These are phyloP conservation scores for Alloteropsis semialata DNA, from an alignment of 176 grass and related monocot genomes.

Conservation along the genomic window DNA sequence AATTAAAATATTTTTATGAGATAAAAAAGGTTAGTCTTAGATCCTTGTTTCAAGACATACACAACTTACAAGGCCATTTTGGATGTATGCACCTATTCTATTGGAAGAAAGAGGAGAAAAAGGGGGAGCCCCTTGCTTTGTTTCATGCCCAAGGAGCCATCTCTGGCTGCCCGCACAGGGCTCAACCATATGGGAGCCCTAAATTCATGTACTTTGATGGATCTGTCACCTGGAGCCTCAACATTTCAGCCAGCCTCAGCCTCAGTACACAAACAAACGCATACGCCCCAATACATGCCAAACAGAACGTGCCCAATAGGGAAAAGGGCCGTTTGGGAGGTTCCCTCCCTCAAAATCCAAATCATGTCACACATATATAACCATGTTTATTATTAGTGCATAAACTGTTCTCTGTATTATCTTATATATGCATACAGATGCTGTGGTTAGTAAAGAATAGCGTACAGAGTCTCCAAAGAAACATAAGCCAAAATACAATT, in stretches of 20 bases:
- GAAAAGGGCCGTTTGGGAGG: background rate
- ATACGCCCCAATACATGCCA: background rate
- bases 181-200: conserved; percentile 49
- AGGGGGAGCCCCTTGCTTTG: conserved; percentile 36
- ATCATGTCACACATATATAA: background rate
- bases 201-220: conserved; percentile 49
- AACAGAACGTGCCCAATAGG: conserved; percentile 21
- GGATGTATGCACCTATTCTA: conserved; percentile 43
- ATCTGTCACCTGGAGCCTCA: conserved; percentile 45
- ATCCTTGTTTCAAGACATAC: conserved; percentile 54
- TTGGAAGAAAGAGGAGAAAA: conserved; percentile 37
- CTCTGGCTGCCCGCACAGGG: conserved; percentile 37
- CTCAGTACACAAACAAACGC: conserved; percentile 13
- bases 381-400: background rate
- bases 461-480: too few relatives aligned
- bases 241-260: conserved; percentile 38
- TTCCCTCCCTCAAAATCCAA: background rate
- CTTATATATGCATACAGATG: too few relatives aligned
- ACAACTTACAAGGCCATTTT: conserved; percentile 54
- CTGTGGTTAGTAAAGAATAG: background rate
- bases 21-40: conserved; percentile 29
- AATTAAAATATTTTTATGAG: conserved; percentile 16
- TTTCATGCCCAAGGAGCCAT: conserved; percentile 50
- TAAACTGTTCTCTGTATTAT: too few relatives aligned
- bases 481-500: too few relatives aligned